Conservation (phyloP, 129 eudicot genomes). For the Lonicera japonica region DNA sequence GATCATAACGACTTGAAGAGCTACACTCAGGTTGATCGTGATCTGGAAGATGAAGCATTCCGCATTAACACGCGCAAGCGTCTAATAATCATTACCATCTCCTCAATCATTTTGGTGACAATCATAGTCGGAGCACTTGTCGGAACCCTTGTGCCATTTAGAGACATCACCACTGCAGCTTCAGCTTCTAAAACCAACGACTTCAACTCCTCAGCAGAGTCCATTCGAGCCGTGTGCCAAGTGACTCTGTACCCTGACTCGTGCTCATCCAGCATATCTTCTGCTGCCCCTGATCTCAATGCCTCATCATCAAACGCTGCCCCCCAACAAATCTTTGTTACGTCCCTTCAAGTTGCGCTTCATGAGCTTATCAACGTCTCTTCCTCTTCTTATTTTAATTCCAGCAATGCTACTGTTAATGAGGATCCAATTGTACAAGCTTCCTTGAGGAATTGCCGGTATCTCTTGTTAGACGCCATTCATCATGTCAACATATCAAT, state of each 20-base stretch:
- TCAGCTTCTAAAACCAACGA: too few relatives aligned
- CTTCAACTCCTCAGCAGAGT: too few relatives aligned
- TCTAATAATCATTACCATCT: neutral
- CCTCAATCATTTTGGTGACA: neutral
- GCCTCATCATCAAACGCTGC: neutral
- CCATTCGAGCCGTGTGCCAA: neutral
- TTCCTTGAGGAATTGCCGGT: neutral
- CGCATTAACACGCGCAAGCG: neutral
- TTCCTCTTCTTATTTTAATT: too few relatives aligned
- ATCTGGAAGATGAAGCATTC: neutral
- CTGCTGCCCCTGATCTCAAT: neutral
- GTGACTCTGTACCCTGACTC: neutral
- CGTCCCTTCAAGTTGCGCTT: neutral
- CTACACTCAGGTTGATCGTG: neutral
- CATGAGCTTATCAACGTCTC: neutral
- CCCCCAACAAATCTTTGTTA: neutral
- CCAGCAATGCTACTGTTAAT: neutral
- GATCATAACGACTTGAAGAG: neutral
- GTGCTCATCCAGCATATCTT: neutral
- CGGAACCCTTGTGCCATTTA: neutral
- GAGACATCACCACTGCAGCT: neutral
- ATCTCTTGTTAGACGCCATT: neutral
- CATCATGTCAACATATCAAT: neutral
- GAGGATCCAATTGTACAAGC: neutral
- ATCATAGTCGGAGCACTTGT: neutral